These are phyloP conservation scores for Allium sativum DNA, from an alignment of 106 monocot genomes.

Conservation along the genomic window DNA sequence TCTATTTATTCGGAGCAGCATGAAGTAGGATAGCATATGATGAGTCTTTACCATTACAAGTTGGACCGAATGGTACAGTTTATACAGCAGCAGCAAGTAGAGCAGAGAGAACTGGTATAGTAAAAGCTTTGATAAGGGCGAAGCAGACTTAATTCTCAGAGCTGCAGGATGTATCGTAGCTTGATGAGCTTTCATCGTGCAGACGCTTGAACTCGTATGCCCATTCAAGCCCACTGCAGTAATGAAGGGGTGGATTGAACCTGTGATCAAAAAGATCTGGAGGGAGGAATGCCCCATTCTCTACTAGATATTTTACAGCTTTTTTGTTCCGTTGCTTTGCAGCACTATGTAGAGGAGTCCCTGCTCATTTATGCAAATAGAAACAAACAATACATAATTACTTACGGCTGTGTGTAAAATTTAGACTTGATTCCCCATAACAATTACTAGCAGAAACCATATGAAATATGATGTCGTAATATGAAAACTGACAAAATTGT, in stretches of 20 bases:
- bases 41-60: too few relatives aligned
- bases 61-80: too few relatives aligned
- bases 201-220: slow-evolving; percentile 70
- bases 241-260: slow-evolving; percentile 96
- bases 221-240: slow-evolving; percentile 96
- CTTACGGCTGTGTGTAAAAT: too few relatives aligned
- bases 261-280: slow-evolving; percentile 67
- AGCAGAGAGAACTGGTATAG: too few relatives aligned
- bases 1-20: too few relatives aligned
- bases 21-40: too few relatives aligned
- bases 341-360: slow-evolving; percentile 95
- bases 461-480: too few relatives aligned
- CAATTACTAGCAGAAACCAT: too few relatives aligned
- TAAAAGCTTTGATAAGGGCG: background rate
- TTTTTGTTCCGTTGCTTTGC: slow-evolving; percentile 85
- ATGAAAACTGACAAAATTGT: too few relatives aligned
- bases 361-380: slow-evolving; percentile 16
- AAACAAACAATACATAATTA: too few relatives aligned
- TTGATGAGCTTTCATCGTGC: slow-evolving; percentile 23
- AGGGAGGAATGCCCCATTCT: slow-evolving; percentile 92
- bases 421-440: too few relatives aligned
- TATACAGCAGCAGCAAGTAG: too few relatives aligned
- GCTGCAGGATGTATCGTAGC: slow-evolving; percentile 35
- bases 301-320: slow-evolving; percentile 71
- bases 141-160: slow-evolving; percentile 13